Percentiles rank a stretch among this genome's conserved stretches.
These are phyloP conservation scores for Plasmodium malariae DNA, from an alignment of 169 alveolate species.

Conservation along the genomic window DNA sequence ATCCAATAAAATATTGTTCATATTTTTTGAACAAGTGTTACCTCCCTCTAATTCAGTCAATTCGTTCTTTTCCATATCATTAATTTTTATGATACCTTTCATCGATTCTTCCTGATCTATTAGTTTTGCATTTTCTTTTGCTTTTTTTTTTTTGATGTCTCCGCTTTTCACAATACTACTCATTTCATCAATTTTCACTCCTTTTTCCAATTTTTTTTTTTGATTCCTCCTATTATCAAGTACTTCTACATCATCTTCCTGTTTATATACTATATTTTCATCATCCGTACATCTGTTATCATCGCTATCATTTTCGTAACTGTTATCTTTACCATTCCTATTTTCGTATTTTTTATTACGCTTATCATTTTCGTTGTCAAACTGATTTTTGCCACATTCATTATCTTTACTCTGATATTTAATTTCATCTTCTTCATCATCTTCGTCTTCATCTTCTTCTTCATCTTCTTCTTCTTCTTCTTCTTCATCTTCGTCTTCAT, in stretches of 20 bases:
- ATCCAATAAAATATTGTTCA: neutral
- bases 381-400: neutral
- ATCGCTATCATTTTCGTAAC: neutral
- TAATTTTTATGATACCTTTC: neutral
- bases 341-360: neutral
- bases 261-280: slow-evolving; percentile 10
- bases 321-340: too few species aligned
- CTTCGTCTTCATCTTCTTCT: slow-evolving; percentile 11
- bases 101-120: neutral
- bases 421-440: neutral
- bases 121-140: neutral
- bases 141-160: neutral
- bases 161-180: neutral
- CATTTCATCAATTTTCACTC: neutral
- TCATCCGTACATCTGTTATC: neutral
- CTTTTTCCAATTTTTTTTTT: neutral
- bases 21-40: neutral
- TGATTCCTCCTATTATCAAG: neutral
- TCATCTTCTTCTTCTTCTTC: slow-evolving; percentile 9
- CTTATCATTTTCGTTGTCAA: slow-evolving; percentile 8
- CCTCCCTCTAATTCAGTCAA: neutral
- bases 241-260: slow-evolving; percentile 2
- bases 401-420: slow-evolving; percentile 5
- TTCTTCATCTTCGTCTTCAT: slow-evolving; percentile 20
- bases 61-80: neutral